Conservation (phyloP, 2,329 filamentous ascomycete species). For the Penicillium sp. region DNA sequence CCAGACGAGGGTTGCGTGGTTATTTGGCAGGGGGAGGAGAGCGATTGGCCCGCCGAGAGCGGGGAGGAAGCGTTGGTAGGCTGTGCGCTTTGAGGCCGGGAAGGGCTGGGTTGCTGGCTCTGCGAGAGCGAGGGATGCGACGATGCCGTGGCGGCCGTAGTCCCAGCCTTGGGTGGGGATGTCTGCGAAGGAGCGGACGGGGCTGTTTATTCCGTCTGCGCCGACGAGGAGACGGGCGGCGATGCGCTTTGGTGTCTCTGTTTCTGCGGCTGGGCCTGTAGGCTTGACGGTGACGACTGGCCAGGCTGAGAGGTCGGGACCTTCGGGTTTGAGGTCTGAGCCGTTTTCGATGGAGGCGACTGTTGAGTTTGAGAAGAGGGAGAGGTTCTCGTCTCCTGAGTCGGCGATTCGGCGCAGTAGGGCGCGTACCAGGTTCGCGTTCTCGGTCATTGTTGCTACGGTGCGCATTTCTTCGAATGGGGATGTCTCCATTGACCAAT, state of each 20-base stretch:
- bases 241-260: slow-evolving; percentile 53
- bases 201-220: slow-evolving; percentile 92
- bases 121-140: slow-evolving; percentile 79
- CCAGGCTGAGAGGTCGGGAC: slow-evolving; percentile 80
- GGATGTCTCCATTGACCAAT: slow-evolving; percentile 59
- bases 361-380: slow-evolving; percentile 71
- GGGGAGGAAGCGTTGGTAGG: slow-evolving; percentile 93
- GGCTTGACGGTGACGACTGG: slow-evolving; percentile 74
- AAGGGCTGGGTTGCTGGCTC: slow-evolving; percentile 33
- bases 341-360: slow-evolving; percentile 81
- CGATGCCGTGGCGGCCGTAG: slow-evolving; percentile 84
- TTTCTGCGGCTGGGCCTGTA: slow-evolving; percentile 34
- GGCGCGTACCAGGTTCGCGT: slow-evolving; percentile 79
- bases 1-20: slow-evolving; percentile 86
- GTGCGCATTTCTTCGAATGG: slow-evolving; percentile 54
- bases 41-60: slow-evolving; percentile 77
- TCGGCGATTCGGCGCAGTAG: slow-evolving; percentile 71
- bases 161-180: slow-evolving; percentile 90
- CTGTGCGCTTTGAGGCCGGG: slow-evolving; percentile 60
- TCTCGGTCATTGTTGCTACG: slow-evolving; percentile 97
- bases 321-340: slow-evolving; percentile 58
- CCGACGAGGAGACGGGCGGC: slow-evolving; percentile 84
- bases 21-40: slow-evolving; percentile 82
- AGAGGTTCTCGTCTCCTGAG: slow-evolving; percentile 59
- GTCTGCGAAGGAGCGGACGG: slow-evolving; percentile 82